phyloP scores from a whole-genome alignment of 495 filamentous ascomycete species.

The Parmelia sp. region DNA sequence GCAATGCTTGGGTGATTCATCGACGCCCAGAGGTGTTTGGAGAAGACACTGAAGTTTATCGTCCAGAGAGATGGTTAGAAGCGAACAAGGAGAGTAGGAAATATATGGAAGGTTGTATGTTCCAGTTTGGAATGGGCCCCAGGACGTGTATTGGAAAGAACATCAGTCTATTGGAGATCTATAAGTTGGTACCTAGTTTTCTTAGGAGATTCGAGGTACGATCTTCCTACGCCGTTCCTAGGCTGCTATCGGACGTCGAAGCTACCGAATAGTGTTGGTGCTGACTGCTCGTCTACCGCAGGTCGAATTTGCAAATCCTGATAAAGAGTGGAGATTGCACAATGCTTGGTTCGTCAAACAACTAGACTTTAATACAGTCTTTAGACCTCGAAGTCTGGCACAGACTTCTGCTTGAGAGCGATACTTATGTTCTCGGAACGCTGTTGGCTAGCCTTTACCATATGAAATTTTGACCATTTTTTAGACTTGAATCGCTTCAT shows the following conservation, averaged over 20 bases:
- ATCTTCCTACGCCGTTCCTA: background rate
- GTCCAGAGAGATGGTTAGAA: constrained; percentile 56
- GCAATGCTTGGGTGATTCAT: constrained; percentile 59
- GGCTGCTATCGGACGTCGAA: background rate
- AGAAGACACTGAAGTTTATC: constrained; percentile 48
- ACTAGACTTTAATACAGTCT: constrained; percentile 54
- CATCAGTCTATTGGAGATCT: constrained; percentile 50
- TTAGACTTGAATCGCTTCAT: background rate
- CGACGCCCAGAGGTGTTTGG: constrained; percentile 53
- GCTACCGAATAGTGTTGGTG: background rate
- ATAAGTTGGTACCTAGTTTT: constrained; percentile 45
- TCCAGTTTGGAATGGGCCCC: constrained; percentile 56
- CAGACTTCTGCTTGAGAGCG: background rate
- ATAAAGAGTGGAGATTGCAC: constrained; percentile 36
- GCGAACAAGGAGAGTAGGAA: constrained; percentile 39
- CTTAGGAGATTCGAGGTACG: constrained; percentile 52
- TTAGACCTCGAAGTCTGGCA: constrained; percentile 27
- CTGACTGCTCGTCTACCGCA: constrained; percentile 25
- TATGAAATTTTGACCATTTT: background rate
- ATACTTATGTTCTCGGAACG: background rate
- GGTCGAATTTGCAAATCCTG: constrained; percentile 29
- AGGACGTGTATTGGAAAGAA: constrained; percentile 62
- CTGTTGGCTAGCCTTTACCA: background rate
- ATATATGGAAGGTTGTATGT: constrained; percentile 53
- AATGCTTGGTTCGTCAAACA: constrained; percentile 73